These are phyloP conservation scores for Plantago lanceolata DNA, from an alignment of 305 asterid genomes.

Conservation along the genomic window DNA sequence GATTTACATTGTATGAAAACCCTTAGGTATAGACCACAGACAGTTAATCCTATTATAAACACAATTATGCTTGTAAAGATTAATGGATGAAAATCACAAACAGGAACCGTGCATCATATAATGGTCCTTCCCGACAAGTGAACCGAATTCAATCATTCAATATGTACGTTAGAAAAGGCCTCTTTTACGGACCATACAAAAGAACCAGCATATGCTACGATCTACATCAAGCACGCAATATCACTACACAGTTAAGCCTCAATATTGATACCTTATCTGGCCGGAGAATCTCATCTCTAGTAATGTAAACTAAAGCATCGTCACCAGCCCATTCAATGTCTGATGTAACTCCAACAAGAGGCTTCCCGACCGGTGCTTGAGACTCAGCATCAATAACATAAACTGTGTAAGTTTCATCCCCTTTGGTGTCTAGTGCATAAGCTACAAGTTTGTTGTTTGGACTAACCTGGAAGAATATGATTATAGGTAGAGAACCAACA, in stretches of 20 bases:
- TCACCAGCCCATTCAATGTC: slow-evolving; percentile 87
- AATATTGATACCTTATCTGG: slow-evolving; percentile 71
- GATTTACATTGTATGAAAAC: too few species aligned
- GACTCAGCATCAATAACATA: slow-evolving; percentile 80
- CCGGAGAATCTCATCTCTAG: slow-evolving; percentile 86
- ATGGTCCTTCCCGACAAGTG: slow-evolving; percentile 7
- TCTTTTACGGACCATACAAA: background rate
- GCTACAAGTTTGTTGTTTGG: slow-evolving; percentile 77
- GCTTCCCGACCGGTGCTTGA: slow-evolving; percentile 55
- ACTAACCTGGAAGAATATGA: slow-evolving; percentile 54
- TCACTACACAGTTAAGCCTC: slow-evolving; percentile 18
- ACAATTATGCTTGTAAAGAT: too few species aligned
- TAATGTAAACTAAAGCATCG: slow-evolving; percentile 68
- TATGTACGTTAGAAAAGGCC: background rate
- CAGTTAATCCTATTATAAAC: too few species aligned
- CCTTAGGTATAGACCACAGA: too few species aligned
- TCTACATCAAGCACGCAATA: slow-evolving; percentile 11
- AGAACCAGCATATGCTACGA: slow-evolving; percentile 10
- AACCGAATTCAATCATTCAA: background rate
- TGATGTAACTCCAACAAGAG: slow-evolving; percentile 65
- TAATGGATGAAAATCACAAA: too few species aligned
- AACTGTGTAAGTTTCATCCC: slow-evolving; percentile 82
- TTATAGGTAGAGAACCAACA: slow-evolving; percentile 7
- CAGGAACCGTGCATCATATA: background rate
- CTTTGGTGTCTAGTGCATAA: slow-evolving; percentile 88